phyloP scores from a whole-genome alignment of 805 yeast genomes.

The Novakomyces olei region DNA sequence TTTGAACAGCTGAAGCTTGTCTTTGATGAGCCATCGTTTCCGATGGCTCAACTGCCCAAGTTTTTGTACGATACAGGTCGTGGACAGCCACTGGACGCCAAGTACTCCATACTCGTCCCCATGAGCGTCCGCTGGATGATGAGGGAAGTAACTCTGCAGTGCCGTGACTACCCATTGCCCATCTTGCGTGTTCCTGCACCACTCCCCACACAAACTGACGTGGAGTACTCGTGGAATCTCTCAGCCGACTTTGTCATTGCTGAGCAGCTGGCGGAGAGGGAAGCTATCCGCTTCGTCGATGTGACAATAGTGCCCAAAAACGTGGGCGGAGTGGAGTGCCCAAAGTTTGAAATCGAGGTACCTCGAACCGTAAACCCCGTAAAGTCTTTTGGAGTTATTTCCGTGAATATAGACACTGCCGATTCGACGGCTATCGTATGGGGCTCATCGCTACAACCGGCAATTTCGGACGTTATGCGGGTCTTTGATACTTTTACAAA shows the following conservation, averaged over 20 bases:
- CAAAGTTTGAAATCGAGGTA: slow-evolving; percentile 33
- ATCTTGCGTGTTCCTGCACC: slow-evolving; percentile 45
- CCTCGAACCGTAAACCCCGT: slow-evolving; percentile 59
- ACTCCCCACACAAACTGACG: slow-evolving; percentile 2
- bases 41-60: slow-evolving; percentile 29
- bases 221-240: slow-evolving; percentile 16
- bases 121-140: slow-evolving; percentile 32
- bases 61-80: slow-evolving; percentile 56
- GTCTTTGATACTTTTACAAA: slow-evolving; percentile 67
- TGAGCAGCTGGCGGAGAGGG: slow-evolving; percentile 35
- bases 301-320: slow-evolving; percentile 35
- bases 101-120: slow-evolving; percentile 50
- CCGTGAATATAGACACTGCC: slow-evolving; percentile 31
- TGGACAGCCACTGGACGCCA: slow-evolving; percentile 52
- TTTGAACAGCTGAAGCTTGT: slow-evolving; percentile 28
- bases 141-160: slow-evolving; percentile 41
- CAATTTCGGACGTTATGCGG: slow-evolving; percentile 55
- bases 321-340: slow-evolving; percentile 6
- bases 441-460: slow-evolving; percentile 72
- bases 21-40: slow-evolving; percentile 30
- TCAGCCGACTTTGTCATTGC: slow-evolving; percentile 46
- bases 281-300: slow-evolving; percentile 34
- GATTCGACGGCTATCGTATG: slow-evolving; percentile 49
- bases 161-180: slow-evolving; percentile 77
- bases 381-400: slow-evolving; percentile 43